Evolutionary conservation across 2,329 filamentous ascomycete genomes (phyloP), one percentile per base, ranked within the genome.

Genomic region (Fusarium sp.): DNA sequence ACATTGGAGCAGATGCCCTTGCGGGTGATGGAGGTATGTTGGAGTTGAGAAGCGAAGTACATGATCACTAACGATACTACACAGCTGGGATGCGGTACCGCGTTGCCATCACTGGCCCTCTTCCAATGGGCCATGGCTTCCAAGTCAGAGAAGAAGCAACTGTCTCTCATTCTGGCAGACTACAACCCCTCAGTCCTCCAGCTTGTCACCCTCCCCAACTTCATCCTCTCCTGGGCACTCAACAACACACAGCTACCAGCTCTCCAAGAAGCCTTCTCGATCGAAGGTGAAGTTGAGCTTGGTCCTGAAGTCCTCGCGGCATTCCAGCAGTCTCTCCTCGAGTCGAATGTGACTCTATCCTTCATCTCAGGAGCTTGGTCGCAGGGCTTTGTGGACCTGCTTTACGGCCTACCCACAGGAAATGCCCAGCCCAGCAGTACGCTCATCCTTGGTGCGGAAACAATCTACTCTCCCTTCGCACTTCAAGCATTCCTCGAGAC

Each of bases 301-400:
- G 89, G 88, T 0, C 85, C 88, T 0, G 84, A 85, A 5, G 82
- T 95, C 2, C 76, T 93, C 13, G 76, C 84, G 0, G 86, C 87
- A 9, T 96, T 96, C 81, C 83, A 85, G 47, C 69, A 81, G 1
- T 86, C 87, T 54, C 85, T 96, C 1, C 60, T 79, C 1, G 76
- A 81, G 3, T 84, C 82, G 22, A 83, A 84, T 1, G 89, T 95
- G 35, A 84, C 82, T 0, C 80, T 96, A 1, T 89, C 85, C 9
- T 92, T 96, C 77, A 83, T 95, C 62, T 95, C 93, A 0, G 94
- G 94, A 0, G 92, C 90, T 1, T 96, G 94, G 94, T 91, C 90
- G 0, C 83, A 87, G 0, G 87, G 87, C 57, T 91, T 96, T 67
- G 86, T 93, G 6, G 80, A 87, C 2, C 82, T 94, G 1, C 82